Evolutionary conservation across 2,329 filamentous ascomycete species (phyloP).

Genomic region (Malbranchea cinnamomea): DNA sequence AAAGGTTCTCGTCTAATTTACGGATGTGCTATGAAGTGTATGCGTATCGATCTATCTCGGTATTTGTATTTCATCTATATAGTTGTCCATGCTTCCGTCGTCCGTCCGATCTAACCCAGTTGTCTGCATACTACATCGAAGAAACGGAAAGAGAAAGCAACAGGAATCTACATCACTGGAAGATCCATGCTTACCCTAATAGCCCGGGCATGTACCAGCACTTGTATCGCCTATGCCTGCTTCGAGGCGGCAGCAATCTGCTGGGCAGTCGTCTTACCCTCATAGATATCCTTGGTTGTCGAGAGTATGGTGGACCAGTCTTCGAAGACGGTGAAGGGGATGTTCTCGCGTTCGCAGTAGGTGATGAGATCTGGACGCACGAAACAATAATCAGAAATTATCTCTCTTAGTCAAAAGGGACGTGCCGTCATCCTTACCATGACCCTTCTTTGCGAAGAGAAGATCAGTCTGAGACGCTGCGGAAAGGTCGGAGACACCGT

Average conservation of each 20-base stretch:
- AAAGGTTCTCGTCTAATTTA: no score
- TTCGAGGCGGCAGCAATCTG: conserved; percentile 6
- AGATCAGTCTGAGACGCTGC: conserved; percentile 87
- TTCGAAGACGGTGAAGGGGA: conserved; percentile 77
- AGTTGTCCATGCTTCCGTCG: no score
- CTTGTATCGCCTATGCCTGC: no score
- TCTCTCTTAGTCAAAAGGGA: conserved; percentile 8
- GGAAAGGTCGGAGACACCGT: conserved; percentile 83
- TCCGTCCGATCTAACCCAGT: no score
- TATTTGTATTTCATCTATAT: no score
- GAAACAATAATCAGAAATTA: conserved; percentile 1
- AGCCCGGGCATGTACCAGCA: no score
- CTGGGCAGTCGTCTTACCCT: conserved; percentile 37
- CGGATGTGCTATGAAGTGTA: no score
- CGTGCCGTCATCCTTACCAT: conserved; percentile 41
- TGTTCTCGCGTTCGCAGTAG: conserved; percentile 69
- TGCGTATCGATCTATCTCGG: no score
- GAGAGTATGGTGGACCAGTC: conserved; percentile 68
- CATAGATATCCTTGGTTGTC: conserved; percentile 62
- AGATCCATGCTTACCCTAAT: no score
- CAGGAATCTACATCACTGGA: no score
- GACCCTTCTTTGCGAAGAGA: conserved; percentile 82
- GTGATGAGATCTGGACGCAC: conserved; percentile 57
- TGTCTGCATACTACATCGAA: no score
- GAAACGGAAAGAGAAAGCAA: no score